These are phyloP conservation scores for Monascus ruber DNA, from an alignment of 2,329 filamentous ascomycete genomes.

Conservation along the genomic window DNA sequence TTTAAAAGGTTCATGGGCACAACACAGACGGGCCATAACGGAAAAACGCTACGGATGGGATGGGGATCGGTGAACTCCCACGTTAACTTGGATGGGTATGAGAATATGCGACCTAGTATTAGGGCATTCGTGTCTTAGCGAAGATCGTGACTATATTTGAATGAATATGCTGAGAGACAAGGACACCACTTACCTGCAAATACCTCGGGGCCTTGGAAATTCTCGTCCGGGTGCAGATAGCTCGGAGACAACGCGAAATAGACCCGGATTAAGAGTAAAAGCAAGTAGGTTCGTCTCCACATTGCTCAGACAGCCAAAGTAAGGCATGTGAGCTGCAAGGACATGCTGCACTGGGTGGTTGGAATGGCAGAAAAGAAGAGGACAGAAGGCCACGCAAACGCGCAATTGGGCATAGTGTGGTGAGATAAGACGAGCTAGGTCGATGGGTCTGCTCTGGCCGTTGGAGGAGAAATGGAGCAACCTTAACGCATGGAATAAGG, in stretches of 20 bases:
- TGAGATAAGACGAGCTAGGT: too few species aligned
- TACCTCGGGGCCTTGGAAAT: slow-evolving; percentile 96
- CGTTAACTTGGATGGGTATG: slow-evolving; percentile 76
- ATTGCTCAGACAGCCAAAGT: slow-evolving; percentile 38
- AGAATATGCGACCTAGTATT: slow-evolving; percentile 73
- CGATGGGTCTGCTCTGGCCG: too few species aligned
- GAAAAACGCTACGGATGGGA: slow-evolving; percentile 91
- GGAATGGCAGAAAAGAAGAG: slow-evolving; percentile 3
- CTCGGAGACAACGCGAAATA: slow-evolving; percentile 92
- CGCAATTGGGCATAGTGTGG: too few species aligned
- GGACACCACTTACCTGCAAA: slow-evolving; percentile 68
- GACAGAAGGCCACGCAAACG: neutral
- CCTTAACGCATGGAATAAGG: too few species aligned
- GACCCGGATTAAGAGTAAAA: slow-evolving; percentile 74
- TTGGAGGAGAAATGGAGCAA: too few species aligned
- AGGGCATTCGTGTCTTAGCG: neutral
- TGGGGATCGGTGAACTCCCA: slow-evolving; percentile 90
- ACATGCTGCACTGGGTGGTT: slow-evolving; percentile 6
- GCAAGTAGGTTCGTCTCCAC: slow-evolving; percentile 84
- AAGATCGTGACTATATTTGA: neutral
- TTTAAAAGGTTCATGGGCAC: slow-evolving; percentile 84
- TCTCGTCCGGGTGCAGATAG: slow-evolving; percentile 96
- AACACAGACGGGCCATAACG: slow-evolving; percentile 90
- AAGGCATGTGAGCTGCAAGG: neutral
- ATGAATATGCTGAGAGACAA: neutral